Base-by-base conservation (phyloP, 805 yeast genomes). In the Candida koratica region DNA sequence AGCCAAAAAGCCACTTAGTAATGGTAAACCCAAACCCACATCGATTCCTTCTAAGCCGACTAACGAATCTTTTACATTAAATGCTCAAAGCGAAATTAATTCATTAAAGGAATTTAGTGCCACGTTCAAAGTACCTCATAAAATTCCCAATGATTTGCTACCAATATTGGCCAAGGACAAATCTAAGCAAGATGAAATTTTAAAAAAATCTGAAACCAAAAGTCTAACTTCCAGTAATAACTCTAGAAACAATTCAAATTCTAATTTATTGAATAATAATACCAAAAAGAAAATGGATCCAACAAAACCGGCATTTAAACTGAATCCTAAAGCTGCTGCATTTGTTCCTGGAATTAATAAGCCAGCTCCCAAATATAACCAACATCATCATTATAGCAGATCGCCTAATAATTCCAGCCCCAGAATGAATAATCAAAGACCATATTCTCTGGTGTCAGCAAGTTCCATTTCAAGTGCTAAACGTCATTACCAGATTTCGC, bases 21-120 rank as follows among this genome's bases (percentile, higher is more conserved):
- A 39, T 38, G 36, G 30, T 26, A 37, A 37, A 7, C 25, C 44
- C 4, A 48, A 58, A 36, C 57, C 67, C 4, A 55, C 56, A 32
- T 58, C 67, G n/a, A 49, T 55, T 19, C 58, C 63, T 17, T 50
- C 63, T 7, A 59, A 60, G 34, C 43, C 36, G 25, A 47, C 40
- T 10, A 56, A 51, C 17, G 74, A 69, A 41, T 56, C 69, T 11
- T 58, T 63, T 43, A 63, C 71, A 39, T 55, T 69, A 37, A 71
- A 64, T 46, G 72, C 76, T 1, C 77, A 77, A 53, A 74, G 76
- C 43, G 87, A 81, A 53, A 72, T 83, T 44, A 79, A 79, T 44
- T 75, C 84, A 8, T 66, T 86, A 38, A 78, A 76, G 44, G 85
- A 84, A 51, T 88, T 89, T 53, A 77, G 94, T 25, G 86, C 84